Conservation (phyloP, 192 early-diverging fungal genomes). For the Coemansia sp. region DNA sequence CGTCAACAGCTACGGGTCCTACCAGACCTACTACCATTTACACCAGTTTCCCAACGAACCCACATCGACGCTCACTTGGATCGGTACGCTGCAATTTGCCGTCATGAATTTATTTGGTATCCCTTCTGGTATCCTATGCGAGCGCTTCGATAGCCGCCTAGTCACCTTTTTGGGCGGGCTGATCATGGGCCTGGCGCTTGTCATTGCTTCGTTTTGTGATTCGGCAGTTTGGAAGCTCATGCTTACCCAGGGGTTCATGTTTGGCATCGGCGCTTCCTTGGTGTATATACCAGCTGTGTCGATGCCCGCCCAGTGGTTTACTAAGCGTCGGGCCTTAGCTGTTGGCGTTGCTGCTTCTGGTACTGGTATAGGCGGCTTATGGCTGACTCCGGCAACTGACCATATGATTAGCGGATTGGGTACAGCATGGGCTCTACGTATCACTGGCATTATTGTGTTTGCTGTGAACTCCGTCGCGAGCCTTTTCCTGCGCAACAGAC, state of each 20-base stretch:
- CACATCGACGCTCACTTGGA: conserved; percentile 53
- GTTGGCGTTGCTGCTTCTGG: conserved; percentile 56
- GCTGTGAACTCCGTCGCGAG: conserved; percentile 43
- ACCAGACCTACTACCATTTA: conserved; percentile 47
- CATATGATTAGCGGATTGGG: conserved; percentile 50
- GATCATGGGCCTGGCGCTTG: conserved; percentile 51
- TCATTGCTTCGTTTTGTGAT: conserved; percentile 59
- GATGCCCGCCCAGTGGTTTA: conserved; percentile 61
- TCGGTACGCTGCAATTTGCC: conserved; percentile 55
- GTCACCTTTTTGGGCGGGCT: conserved; percentile 53
- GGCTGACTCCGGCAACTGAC: conserved; percentile 52
- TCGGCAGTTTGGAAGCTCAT: conserved; percentile 60
- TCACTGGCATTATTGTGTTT: conserved; percentile 49
- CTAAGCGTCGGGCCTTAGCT: conserved; percentile 51
- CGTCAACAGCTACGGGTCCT: conserved; percentile 57
- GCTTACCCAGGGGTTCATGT: conserved; percentile 59
- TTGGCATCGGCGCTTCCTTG: conserved; percentile 44
- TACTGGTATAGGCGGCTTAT: conserved; percentile 56
- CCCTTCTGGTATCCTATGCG: conserved; percentile 51
- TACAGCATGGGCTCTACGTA: conserved; percentile 57
- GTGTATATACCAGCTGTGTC: conserved; percentile 54
- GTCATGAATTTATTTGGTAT: conserved; percentile 54
- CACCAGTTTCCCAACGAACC: conserved; percentile 38
- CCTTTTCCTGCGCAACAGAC: conserved; percentile 44
- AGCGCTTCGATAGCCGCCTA: conserved; percentile 53